A percentile compares a stretch with the other conserved stretches of the same genome.
These are phyloP conservation scores for Wallacemonas sp. DNA, from an alignment of 208 protist genomes.

Conservation along the genomic window DNA sequence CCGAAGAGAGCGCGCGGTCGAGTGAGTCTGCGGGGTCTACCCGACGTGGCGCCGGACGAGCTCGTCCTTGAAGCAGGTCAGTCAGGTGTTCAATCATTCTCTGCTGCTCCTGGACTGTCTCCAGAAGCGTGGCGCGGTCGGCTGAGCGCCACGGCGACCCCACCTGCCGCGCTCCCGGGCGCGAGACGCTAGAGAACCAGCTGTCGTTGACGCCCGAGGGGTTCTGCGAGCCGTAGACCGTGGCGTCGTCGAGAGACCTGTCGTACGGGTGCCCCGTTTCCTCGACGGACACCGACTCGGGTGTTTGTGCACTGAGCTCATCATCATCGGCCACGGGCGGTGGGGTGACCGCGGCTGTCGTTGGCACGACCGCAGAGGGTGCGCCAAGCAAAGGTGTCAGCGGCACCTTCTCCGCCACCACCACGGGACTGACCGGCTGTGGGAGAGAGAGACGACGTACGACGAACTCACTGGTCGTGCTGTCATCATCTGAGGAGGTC, in stretches of 20 bases:
- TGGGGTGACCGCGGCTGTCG: too few relatives aligned
- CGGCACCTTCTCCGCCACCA: neutral
- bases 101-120: constrained; percentile 40
- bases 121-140: constrained; percentile 22
- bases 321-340: neutral
- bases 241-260: neutral
- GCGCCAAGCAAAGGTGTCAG: too few relatives aligned
- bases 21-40: too few relatives aligned
- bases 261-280: neutral
- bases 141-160: neutral
- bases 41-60: too few relatives aligned
- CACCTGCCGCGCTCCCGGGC: neutral
- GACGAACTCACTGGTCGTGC: neutral
- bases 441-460: neutral
- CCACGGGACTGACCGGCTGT: too few relatives aligned
- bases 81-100: constrained; percentile 33
- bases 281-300: neutral
- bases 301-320: neutral
- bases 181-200: constrained; percentile 33
- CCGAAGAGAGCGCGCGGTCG: neutral
- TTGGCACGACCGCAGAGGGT: too few relatives aligned
- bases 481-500: neutral
- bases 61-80: constrained; percentile 20
- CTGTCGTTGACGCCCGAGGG: constrained; percentile 17
- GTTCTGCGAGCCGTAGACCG: neutral